phyloP scores from a whole-genome alignment of 805 yeast species.

The Tetrapisispora fleetii region DNA sequence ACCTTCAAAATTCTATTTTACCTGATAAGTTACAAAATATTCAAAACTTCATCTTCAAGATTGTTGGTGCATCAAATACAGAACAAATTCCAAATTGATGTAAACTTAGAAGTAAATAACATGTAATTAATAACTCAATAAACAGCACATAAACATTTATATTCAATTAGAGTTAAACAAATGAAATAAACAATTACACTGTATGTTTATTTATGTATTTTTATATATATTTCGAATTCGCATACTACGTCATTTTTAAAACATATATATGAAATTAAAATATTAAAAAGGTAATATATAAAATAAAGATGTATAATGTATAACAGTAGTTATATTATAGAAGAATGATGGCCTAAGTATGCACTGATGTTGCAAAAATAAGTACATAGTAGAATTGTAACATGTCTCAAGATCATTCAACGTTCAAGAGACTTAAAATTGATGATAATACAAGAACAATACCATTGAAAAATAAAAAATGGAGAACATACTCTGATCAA shows the following conservation, averaged over 20 bases:
- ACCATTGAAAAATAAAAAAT: not conserved
- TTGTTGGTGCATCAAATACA: slow-evolving; percentile 25
- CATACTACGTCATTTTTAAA: not conserved
- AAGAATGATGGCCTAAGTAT: no score
- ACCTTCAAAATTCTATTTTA: not conserved
- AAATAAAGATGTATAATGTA: not conserved
- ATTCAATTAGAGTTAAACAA: not conserved
- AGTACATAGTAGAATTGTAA: not conserved
- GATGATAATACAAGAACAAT: not conserved
- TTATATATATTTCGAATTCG: not conserved
- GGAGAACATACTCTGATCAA: not conserved
- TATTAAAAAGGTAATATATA: not conserved
- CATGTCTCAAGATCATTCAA: not conserved
- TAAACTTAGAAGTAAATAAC: not conserved
- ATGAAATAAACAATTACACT: no score
- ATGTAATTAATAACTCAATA: no score
- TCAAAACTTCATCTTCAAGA: slow-evolving; percentile 23
- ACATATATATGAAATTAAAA: not conserved
- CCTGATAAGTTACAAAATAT: slow-evolving; percentile 20
- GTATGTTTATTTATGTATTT: no score
- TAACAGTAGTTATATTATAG: not conserved
- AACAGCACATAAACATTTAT: not conserved
- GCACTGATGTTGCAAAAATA: no score
- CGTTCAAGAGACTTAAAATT: not conserved
- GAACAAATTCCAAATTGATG: not conserved